These are phyloP conservation scores for Moniliophthora roreri DNA, from an alignment of 1,284 basidiomycete genomes.

Conservation along the genomic window DNA sequence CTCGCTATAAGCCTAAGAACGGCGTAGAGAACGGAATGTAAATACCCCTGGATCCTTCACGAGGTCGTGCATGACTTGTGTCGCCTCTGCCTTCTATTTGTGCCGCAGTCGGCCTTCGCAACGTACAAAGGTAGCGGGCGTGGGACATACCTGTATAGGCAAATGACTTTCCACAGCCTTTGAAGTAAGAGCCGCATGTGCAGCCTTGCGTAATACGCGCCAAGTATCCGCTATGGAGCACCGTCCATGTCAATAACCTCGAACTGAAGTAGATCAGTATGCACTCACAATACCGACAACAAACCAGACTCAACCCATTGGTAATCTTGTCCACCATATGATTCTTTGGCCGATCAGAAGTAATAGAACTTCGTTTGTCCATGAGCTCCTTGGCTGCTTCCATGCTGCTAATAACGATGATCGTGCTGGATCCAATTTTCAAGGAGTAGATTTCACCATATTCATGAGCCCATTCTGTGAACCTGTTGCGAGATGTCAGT, in stretches of 20 bases:
- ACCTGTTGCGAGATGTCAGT: constrained; percentile 9
- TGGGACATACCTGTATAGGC: too few relatives aligned
- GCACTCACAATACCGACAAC: constrained; percentile 4
- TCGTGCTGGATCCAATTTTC: constrained; percentile 23
- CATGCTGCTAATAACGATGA: constrained; percentile 24
- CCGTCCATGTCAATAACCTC: too few relatives aligned
- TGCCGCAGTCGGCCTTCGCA: background rate
- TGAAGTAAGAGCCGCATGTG: too few relatives aligned
- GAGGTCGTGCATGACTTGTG: background rate
- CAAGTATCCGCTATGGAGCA: too few relatives aligned
- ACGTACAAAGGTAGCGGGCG: background rate
- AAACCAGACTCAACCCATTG: constrained; percentile 5
- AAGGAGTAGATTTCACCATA: constrained; percentile 27
- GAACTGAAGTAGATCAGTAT: too few relatives aligned
- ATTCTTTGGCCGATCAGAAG: constrained; percentile 21
- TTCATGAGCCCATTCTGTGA: constrained; percentile 25
- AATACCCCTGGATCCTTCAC: background rate
- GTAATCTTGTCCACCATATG: constrained; percentile 19
- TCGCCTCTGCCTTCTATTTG: constrained; percentile 19
- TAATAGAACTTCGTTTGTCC: constrained; percentile 22
- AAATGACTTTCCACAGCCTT: too few relatives aligned
- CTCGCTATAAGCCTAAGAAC: too few relatives aligned
- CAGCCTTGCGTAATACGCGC: too few relatives aligned
- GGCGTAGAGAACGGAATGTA: background rate
- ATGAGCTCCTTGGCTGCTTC: constrained; percentile 24